phyloP scores from a whole-genome alignment of 768 basidiomycete species.

The Hydnum rufescens region DNA sequence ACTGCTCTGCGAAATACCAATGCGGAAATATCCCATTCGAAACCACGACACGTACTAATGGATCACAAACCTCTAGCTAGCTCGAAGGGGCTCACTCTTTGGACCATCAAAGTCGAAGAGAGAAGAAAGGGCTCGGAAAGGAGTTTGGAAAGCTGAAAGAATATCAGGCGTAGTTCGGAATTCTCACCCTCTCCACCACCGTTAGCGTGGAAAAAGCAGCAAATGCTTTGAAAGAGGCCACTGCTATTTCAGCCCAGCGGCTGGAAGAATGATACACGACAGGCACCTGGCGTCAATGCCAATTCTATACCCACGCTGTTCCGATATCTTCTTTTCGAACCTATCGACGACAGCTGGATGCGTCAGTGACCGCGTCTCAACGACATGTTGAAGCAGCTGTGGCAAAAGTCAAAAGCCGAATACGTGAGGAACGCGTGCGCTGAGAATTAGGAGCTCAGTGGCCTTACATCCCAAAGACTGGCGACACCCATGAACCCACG shows the following conservation, averaged over 20 bases:
- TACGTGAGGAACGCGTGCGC: no score
- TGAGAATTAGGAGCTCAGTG: no score
- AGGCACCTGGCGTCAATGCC: slow-evolving; percentile 42
- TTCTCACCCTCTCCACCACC: slow-evolving; percentile 41
- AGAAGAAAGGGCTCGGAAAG: slow-evolving; percentile 57
- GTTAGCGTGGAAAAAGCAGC: slow-evolving; percentile 24
- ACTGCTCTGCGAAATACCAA: no score
- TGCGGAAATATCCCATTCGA: no score
- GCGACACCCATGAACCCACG: slow-evolving; percentile 23
- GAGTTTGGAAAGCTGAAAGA: slow-evolving; percentile 69
- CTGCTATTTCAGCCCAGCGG: neutral
- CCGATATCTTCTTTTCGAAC: slow-evolving; percentile 42
- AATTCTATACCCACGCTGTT: slow-evolving; percentile 55
- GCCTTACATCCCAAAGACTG: slow-evolving; percentile 23
- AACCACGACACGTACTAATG: no score
- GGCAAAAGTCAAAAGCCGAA: no score
- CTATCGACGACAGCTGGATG: slow-evolving; percentile 58
- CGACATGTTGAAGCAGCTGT: slow-evolving; percentile 49
- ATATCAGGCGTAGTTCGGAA: slow-evolving; percentile 61
- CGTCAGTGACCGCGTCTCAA: slow-evolving; percentile 50
- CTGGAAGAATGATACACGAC: slow-evolving; percentile 1
- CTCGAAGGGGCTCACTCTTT: no score
- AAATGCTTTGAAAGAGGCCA: slow-evolving; percentile 10
- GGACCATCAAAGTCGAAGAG: slow-evolving; percentile 92
- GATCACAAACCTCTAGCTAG: no score